Conservation (phyloP, 2,329 filamentous ascomycete species). For the Pseudophaeomoniella oleicola region DNA sequence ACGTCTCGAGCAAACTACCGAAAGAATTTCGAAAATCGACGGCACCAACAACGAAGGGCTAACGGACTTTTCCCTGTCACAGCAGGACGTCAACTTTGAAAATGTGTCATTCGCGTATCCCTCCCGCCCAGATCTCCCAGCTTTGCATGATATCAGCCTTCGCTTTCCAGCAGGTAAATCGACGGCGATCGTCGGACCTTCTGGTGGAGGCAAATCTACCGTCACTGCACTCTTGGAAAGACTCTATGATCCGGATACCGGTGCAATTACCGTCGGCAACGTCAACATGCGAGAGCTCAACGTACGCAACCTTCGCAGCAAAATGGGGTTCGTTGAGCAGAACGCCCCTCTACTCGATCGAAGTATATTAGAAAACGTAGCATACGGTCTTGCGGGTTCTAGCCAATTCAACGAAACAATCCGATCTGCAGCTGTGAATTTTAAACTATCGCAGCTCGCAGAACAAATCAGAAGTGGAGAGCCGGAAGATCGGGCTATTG, state of each 20-base stretch:
- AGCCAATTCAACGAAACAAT: constrained; percentile 16
- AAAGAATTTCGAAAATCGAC: constrained; percentile 9
- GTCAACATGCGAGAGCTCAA: constrained; percentile 42
- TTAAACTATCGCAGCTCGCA: neutral
- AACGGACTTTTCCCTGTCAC: neutral
- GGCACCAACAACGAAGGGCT: constrained; percentile 20
- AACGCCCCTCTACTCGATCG: constrained; percentile 56
- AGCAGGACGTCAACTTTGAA: constrained; percentile 42
- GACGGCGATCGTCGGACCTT: constrained; percentile 30
- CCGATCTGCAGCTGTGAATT: neutral
- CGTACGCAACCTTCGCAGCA: constrained; percentile 43
- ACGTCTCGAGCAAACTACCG: constrained; percentile 7
- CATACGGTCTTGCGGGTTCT: constrained; percentile 35
- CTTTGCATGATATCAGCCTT: constrained; percentile 20
- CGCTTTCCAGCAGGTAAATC: constrained; percentile 21
- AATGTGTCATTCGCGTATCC: constrained; percentile 63
- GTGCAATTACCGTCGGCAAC: constrained; percentile 38
- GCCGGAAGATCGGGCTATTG: neutral
- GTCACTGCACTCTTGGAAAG: constrained; percentile 27
- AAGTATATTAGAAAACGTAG: constrained; percentile 48
- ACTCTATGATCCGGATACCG: constrained; percentile 26
- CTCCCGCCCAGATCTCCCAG: constrained; percentile 19
- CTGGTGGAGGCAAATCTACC: constrained; percentile 31
- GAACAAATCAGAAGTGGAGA: neutral
- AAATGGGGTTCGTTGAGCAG: constrained; percentile 53